phyloP scores from a whole-genome alignment of 495 filamentous ascomycete species.

The Hypoxylon trugodes region DNA sequence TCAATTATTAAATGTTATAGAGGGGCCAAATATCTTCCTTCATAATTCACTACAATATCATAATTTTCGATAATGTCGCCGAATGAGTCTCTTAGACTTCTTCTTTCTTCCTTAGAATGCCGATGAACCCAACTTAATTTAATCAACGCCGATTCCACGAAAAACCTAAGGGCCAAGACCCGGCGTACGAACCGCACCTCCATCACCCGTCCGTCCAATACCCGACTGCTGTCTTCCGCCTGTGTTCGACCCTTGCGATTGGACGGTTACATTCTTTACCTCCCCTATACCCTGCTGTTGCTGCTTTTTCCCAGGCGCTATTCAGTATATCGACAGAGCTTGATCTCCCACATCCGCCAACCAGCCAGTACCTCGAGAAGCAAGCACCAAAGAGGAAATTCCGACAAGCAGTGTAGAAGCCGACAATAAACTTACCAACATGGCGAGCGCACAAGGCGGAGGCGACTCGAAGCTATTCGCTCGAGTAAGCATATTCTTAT shows the following conservation, averaged over 20 bases:
- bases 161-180: conserved; percentile 32
- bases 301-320: conserved; percentile 22
- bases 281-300: conserved; percentile 35
- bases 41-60: conserved; percentile 61
- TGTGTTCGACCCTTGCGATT: conserved; percentile 40
- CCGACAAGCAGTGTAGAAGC: conserved; percentile 25
- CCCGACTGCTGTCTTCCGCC: conserved; percentile 33
- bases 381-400: conserved; percentile 34
- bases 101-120: conserved; percentile 3
- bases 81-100: conserved; percentile 9
- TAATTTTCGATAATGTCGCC: conserved; percentile 33
- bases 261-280: conserved; percentile 37
- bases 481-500: conserved; percentile 76
- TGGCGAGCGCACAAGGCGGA: conserved; percentile 75
- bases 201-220: conserved; percentile 41
- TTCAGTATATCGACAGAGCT: conserved; percentile 27
- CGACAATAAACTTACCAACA: conserved; percentile 54
- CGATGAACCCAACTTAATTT: conserved; percentile 4
- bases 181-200: conserved; percentile 42
- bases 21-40: conserved; percentile 84
- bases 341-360: conserved; percentile 30
- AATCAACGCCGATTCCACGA: conserved; percentile 12
- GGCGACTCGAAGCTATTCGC: conserved; percentile 99
- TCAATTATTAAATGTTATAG: conserved; percentile 62
- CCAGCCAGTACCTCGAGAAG: conserved; percentile 29